These are phyloP conservation scores for Malassezia furfur DNA, from an alignment of 1,284 basidiomycete species.

Conservation along the genomic window DNA sequence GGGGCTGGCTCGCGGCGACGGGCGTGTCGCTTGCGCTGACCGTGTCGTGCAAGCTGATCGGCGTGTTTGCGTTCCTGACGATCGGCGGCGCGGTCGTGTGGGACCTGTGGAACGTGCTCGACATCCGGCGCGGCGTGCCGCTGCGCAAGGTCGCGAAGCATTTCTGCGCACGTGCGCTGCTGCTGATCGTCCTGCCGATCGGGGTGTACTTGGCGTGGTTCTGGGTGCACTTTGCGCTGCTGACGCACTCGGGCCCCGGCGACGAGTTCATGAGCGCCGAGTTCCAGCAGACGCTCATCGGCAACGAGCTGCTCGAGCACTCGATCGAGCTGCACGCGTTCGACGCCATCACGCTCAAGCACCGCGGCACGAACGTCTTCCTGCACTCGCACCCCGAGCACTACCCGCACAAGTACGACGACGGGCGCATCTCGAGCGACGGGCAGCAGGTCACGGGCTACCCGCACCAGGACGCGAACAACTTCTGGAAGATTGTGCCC, in stretches of 20 bases:
- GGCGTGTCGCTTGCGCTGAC: conserved; percentile 89
- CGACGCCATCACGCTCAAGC: conserved; percentile 75
- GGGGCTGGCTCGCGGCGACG: conserved; percentile 83
- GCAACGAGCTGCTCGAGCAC: conserved; percentile 81
- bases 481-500: conserved; percentile 88
- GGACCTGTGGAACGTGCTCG: conserved; percentile 90
- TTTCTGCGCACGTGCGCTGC: conserved; percentile 72
- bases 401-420: conserved; percentile 90
- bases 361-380: conserved; percentile 85
- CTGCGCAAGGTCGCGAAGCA: conserved; percentile 74
- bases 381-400: conserved; percentile 82
- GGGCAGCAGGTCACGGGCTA: conserved; percentile 99
- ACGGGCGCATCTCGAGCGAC: conserved; percentile 88
- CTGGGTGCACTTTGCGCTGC: conserved; percentile 85
- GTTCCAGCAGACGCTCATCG: conserved; percentile 89
- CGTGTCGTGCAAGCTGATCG: conserved; percentile 97
- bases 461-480: conserved; percentile 83
- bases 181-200: conserved; percentile 79
- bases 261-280: conserved; percentile 94
- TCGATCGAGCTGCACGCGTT: conserved; percentile 87
- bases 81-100: conserved; percentile 83
- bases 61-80: conserved; percentile 77
- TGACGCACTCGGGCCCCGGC: conserved; percentile 81
- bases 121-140: conserved; percentile 65
- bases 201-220: conserved; percentile 90